Percentiles rank a stretch among this genome's conserved stretches.
Evolutionary conservation across 2,329 filamentous ascomycete genomes (phyloP).

Genomic region (Neofusicoccum cordaticola): DNA sequence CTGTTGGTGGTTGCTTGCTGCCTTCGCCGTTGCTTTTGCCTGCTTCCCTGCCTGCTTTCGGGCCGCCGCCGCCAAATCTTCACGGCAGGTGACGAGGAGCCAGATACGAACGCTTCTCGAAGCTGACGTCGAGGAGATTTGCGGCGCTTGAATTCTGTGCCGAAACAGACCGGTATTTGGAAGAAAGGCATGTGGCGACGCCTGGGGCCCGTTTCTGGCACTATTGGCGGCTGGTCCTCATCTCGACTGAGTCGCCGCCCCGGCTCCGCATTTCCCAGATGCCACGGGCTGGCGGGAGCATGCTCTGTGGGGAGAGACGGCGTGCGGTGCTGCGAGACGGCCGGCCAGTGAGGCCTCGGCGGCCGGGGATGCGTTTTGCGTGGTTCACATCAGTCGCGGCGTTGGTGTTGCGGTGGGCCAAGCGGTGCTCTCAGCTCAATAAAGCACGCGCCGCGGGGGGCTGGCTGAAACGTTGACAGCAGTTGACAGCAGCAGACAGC

Average conservation of each 20-base stretch:
- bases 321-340: not conserved
- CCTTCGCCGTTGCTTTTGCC: not conserved
- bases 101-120: not conserved
- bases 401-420: slow-evolving; percentile 5
- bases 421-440: slow-evolving; percentile 11
- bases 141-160: not conserved
- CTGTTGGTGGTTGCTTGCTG: not conserved
- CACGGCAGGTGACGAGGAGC: not conserved
- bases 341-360: not conserved
- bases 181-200: not conserved
- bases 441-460: slow-evolving; percentile 2
- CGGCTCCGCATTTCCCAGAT: not conserved
- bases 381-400: not conserved
- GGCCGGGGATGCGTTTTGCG: not conserved
- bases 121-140: not conserved
- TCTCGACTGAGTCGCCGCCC: not conserved
- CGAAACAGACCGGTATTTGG: not conserved
- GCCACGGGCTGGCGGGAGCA: not conserved
- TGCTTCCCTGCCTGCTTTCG: not conserved
- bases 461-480: not conserved
- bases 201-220: not conserved
- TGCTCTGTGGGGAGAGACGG: not conserved
- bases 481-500: not conserved
- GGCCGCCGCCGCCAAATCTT: not conserved
- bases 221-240: not conserved